Percentiles rank a stretch among this genome's conserved stretches.
Evolutionary conservation across 2,329 filamentous ascomycete genomes (phyloP).

Genomic region (Fusarium lyarnte): DNA sequence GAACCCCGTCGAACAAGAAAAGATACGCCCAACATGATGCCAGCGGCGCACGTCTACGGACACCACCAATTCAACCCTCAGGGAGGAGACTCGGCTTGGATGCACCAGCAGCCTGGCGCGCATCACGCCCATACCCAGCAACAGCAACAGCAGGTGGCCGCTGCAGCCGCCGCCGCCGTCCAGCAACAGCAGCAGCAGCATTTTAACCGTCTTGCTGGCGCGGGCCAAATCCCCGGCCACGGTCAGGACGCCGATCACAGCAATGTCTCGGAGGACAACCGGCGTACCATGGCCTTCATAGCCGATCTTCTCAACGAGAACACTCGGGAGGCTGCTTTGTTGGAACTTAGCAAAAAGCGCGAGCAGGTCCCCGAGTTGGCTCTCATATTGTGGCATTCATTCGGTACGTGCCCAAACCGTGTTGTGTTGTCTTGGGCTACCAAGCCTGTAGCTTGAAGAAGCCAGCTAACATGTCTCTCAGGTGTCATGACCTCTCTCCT

Average conservation of each 20-base stretch:
- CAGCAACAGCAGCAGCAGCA: constrained; percentile 68
- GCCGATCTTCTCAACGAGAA: constrained; percentile 88
- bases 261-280: constrained; percentile 86
- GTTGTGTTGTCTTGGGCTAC: constrained; percentile 9
- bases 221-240: constrained; percentile 57
- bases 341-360: constrained; percentile 98
- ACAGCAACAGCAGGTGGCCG: constrained; percentile 53
- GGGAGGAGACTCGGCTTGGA: constrained; percentile 68
- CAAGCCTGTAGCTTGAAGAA: constrained; percentile 15
- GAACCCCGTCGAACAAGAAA: constrained; percentile 17
- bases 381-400: constrained; percentile 97
- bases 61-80: constrained; percentile 74
- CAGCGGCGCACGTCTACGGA: constrained; percentile 71
- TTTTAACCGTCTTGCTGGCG: constrained; percentile 75
- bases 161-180: constrained; percentile 59
- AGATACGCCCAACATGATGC: constrained; percentile 63
- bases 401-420: constrained; percentile 69
- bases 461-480: constrained; percentile 50
- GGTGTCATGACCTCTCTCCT: constrained; percentile 98
- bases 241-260: constrained; percentile 68
- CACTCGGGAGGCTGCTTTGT: constrained; percentile 87
- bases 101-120: constrained; percentile 69
- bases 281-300: constrained; percentile 91
- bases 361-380: constrained; percentile 98
- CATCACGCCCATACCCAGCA: constrained; percentile 69